phyloP scores from a whole-genome alignment of 179 eudicot species.

The Patellifolia procumbens region DNA sequence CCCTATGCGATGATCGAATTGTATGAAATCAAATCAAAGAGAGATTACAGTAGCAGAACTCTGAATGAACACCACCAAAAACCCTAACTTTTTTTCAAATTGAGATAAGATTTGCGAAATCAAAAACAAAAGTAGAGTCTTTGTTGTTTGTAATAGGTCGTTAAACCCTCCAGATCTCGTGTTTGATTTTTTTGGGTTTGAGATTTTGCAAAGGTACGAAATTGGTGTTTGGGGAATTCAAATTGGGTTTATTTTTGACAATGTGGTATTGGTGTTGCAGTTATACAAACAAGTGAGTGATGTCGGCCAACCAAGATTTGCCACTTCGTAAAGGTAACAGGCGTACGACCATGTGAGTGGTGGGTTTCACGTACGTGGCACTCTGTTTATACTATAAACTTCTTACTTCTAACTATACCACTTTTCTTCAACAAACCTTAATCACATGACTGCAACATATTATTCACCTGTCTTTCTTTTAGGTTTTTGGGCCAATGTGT shows the following conservation, averaged over 20 bases:
- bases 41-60: no score
- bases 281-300: no score
- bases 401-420: no score
- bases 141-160: no score
- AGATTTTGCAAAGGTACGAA: no score
- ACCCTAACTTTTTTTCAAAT: neutral
- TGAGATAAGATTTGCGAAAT: neutral
- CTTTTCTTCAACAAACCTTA: conserved; percentile 12
- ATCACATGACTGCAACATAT: conserved; percentile 9
- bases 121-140: neutral
- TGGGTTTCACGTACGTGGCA: conserved; percentile 3
- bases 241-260: no score
- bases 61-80: neutral
- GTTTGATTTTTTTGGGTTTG: no score
- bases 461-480: conserved; percentile 12
- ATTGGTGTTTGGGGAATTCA: no score
- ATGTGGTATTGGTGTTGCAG: no score
- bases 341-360: neutral
- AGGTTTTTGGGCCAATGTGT: conserved; percentile 14
- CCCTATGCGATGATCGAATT: no score
- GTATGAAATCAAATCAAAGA: no score
- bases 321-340: neutral
- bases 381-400: no score
- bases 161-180: neutral
- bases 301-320: conserved; percentile 11